Evolutionary conservation across 805 yeast species (phyloP).

Genomic region (Pichia manshurica): DNA sequence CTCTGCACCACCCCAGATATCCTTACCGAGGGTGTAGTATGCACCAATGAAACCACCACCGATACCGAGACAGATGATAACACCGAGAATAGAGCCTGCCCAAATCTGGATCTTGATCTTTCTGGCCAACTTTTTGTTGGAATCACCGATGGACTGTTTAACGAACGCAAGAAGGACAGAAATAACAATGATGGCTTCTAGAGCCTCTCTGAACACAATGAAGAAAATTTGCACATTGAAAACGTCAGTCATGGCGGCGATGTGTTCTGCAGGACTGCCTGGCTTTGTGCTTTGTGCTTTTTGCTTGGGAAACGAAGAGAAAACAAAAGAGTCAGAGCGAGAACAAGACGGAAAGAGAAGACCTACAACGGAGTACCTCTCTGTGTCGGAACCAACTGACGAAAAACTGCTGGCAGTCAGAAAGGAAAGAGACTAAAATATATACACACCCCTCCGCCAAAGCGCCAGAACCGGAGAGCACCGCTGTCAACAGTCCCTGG

Average conservation of each 20-base stretch:
- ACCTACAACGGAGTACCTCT: too few species aligned
- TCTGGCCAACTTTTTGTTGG: constrained; percentile 46
- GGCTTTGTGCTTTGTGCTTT: too few species aligned
- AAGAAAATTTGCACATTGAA: constrained; percentile 76
- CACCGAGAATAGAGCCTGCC: constrained; percentile 72
- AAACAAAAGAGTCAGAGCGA: too few species aligned
- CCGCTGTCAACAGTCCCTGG: too few species aligned
- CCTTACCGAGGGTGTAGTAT: constrained; percentile 72
- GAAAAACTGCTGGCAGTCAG: too few species aligned
- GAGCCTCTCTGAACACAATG: constrained; percentile 86
- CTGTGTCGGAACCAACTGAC: too few species aligned
- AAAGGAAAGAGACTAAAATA: too few species aligned
- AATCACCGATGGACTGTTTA: constrained; percentile 73
- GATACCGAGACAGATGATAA: constrained; percentile 69
- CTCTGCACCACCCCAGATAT: constrained; percentile 82
- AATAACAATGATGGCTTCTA: constrained; percentile 88
- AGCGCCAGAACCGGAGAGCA: too few species aligned
- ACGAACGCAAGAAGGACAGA: constrained; percentile 89
- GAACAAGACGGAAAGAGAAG: too few species aligned
- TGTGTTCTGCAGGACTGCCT: too few species aligned
- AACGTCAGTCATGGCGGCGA: constrained; percentile 32
- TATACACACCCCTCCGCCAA: too few species aligned
- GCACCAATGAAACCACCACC: constrained; percentile 96
- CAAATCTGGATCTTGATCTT: constrained; percentile 57
- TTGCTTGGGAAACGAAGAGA: too few species aligned